phyloP scores from a whole-genome alignment of 768 basidiomycete genomes.

The Podaxis rugospora region DNA sequence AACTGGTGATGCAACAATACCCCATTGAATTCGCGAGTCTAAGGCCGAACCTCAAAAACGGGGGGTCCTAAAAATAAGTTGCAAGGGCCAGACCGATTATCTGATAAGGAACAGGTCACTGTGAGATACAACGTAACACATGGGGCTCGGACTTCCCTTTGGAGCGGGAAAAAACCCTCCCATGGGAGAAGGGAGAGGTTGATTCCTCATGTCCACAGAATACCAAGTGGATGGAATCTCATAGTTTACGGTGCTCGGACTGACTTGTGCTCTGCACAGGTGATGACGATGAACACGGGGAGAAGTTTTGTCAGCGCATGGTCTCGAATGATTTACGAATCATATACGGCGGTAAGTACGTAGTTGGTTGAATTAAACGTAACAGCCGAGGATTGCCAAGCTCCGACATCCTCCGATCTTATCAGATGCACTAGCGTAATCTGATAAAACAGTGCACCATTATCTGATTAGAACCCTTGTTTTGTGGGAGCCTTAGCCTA shows the following conservation, averaged over 20 bases:
- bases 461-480: conserved; percentile 8
- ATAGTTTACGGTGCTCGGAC: no score
- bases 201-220: no score
- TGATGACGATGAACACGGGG: no score
- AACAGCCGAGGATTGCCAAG: not conserved
- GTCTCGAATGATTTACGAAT: not conserved
- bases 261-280: no score
- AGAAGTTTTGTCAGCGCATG: not conserved
- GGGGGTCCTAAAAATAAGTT: not conserved
- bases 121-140: not conserved
- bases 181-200: not conserved
- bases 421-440: conserved; percentile 14
- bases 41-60: not conserved
- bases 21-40: not conserved
- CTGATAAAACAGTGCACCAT: conserved; percentile 17
- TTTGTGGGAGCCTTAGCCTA: not conserved
- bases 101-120: conserved; percentile 3
- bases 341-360: not conserved
- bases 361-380: not conserved
- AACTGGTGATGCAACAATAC: not conserved
- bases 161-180: not conserved
- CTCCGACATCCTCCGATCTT: conserved; percentile 1
- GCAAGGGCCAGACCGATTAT: not conserved
- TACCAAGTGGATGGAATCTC: no score
- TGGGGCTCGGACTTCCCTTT: not conserved